Evolutionary conservation across 345 rosid genomes (phyloP), one percentile per base, ranked within the genome.

Genomic region (Salix koriyanagi): DNA sequence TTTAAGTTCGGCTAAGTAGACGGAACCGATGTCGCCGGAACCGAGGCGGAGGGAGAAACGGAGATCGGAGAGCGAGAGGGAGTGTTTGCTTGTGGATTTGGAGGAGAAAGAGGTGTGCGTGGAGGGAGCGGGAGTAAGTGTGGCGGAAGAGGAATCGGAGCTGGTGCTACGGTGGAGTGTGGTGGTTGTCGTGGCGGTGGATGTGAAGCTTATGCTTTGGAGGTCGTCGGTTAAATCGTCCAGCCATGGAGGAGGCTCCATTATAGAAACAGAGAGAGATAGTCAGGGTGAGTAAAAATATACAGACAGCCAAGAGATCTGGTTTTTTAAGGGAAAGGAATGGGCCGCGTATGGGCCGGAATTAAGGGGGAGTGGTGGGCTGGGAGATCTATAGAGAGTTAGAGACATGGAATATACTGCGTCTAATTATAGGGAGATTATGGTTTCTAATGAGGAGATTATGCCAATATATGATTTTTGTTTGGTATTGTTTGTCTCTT

Each of bases 21-120:
- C 98, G 42, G 94, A 92, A 70, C 97, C 96, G 85, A 94, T 94
- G 83, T 94, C 97, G 34, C 97, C 97, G 75, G 97, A 88, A 70
- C 98, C 98, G 15, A 94, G 91, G 23, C 95, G 97, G 83, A 85
- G 87, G 76, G 90, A 86, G 85, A 94, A 91, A 23, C 87, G 79
- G 78, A 94, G 86, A 87, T 94, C 97, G 79, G 96, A 78, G 44
- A 94, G 89, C 34, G 95, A 85, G 67, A 88, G 89, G 23, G 87
- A 58, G 8, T 69, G 70, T 1, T 75, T 52, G 36, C 18, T 41
- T 28, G 74, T 50, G 37, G 81, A 54, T n/a, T 79, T 79, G 46
- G 76, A 70, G 65, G 80, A 77, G 36, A 68, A 75, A 18, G 77
- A 67, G 23, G 72, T 23, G 65, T 79, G 86, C 73, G 75, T 84